phyloP scores from a whole-genome alignment of 1,139 yeast genomes.

The Lodderomyces margitis region DNA sequence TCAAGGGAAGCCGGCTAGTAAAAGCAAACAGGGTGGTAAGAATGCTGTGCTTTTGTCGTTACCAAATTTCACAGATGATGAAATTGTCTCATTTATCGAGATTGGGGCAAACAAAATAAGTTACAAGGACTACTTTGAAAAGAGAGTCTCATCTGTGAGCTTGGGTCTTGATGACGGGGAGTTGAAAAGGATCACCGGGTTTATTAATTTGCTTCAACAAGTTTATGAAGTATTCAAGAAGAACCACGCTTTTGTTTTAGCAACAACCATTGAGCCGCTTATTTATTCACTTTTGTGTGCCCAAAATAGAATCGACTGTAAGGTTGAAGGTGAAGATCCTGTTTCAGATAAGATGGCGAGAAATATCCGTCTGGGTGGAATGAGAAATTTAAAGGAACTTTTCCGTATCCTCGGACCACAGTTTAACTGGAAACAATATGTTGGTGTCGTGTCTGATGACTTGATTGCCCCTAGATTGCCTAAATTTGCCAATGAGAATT shows the following conservation, averaged over 20 bases:
- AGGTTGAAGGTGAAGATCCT: constrained; percentile 17
- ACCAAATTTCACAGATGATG: constrained; percentile 56
- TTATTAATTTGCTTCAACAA: constrained; percentile 64
- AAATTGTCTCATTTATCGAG: constrained; percentile 57
- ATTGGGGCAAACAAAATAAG: constrained; percentile 61
- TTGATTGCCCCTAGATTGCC: constrained; percentile 65
- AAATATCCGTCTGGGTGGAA: constrained; percentile 57
- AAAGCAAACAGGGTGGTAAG: constrained; percentile 71
- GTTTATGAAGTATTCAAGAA: constrained; percentile 63
- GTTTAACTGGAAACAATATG: constrained; percentile 57
- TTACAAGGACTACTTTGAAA: constrained; percentile 33
- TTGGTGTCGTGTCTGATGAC: constrained; percentile 48
- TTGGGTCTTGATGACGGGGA: constrained; percentile 29
- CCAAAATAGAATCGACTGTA: constrained; percentile 40
- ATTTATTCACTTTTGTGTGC: constrained; percentile 57
- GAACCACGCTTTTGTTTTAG: constrained; percentile 49
- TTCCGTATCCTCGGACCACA: constrained; percentile 48
- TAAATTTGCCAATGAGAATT: constrained; percentile 70
- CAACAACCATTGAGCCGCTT: constrained; percentile 57
- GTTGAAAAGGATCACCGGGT: constrained; percentile 66
- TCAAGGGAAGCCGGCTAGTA: constrained; percentile 57
- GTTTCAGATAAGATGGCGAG: constrained; percentile 46
- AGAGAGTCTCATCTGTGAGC: constrained; percentile 13
- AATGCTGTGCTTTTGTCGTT: constrained; percentile 73
- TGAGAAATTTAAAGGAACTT: constrained; percentile 53